Conservation (phyloP, 441 rosid genomes). For the Pelargonium citronellum region DNA sequence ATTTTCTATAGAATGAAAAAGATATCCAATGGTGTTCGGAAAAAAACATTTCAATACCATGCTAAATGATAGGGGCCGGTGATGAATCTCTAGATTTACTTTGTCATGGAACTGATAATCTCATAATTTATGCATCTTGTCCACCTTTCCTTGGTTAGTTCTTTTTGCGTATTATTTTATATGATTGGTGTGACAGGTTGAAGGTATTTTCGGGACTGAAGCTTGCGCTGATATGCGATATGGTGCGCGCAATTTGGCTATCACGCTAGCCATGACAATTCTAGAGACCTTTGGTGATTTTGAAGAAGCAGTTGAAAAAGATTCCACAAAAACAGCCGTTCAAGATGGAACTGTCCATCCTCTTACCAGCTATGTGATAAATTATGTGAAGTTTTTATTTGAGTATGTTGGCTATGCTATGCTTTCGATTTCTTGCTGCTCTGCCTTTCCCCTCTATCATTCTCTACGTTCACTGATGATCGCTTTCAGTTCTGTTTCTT, state of each 20-base stretch:
- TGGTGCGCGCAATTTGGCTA: constrained; percentile 56
- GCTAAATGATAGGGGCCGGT: too few species aligned
- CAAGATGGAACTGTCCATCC: constrained; percentile 97
- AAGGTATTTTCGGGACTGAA: constrained; percentile 52
- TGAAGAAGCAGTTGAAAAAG: constrained; percentile 96
- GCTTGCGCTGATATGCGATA: constrained; percentile 75
- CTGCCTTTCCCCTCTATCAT: background rate
- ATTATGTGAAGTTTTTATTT: constrained; percentile 84
- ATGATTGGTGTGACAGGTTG: constrained; percentile 38
- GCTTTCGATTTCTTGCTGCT: constrained; percentile 1
- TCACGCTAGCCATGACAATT: constrained; percentile 78
- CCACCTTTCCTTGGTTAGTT: background rate
- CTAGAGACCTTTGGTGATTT: constrained; percentile 92
- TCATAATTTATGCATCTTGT: background rate
- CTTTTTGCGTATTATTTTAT: background rate
- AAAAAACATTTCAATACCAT: too few species aligned
- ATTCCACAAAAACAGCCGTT: constrained; percentile 89
- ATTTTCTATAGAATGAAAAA: too few species aligned
- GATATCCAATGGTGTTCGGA: too few species aligned
- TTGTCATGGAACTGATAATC: background rate
- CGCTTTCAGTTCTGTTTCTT: too few species aligned
- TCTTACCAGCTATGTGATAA: constrained; percentile 90
- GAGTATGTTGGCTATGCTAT: constrained; percentile 50
- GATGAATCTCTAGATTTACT: too few species aligned
- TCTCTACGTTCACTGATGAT: too few species aligned